phyloP scores from a whole-genome alignment of 805 yeast species.

The Candida insectorum region DNA sequence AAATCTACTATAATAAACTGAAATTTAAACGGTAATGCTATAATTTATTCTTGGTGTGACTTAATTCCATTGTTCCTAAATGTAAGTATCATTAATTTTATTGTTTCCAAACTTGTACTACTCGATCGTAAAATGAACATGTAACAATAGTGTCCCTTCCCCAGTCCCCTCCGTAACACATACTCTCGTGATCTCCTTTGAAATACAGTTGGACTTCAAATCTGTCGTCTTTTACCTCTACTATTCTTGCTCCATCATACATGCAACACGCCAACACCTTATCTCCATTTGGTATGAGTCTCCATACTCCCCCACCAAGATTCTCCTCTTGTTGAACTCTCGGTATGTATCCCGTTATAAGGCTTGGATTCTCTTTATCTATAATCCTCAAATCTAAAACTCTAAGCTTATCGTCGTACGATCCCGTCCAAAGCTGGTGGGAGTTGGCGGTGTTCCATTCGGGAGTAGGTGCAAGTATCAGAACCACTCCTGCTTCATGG shows the following conservation, averaged over 20 bases:
- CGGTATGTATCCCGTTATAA: conserved; percentile 51
- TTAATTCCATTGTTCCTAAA: too few species aligned
- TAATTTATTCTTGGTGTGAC: too few species aligned
- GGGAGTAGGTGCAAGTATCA: conserved; percentile 52
- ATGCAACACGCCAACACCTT: conserved; percentile 80
- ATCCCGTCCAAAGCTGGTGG: conserved; percentile 73
- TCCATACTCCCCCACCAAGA: conserved; percentile 95
- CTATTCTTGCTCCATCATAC: conserved; percentile 88
- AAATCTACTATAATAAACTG: too few species aligned
- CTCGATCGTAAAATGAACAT: conserved; percentile 88
- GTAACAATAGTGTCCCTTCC: conserved; percentile 54
- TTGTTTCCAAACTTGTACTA: conserved; percentile 79
- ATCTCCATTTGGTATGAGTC: conserved; percentile 53
- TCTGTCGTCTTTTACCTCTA: conserved; percentile 26
- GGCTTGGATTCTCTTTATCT: conserved; percentile 34
- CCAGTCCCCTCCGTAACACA: conserved; percentile 98
- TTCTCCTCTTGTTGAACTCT: conserved; percentile 40
- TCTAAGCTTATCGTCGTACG: conserved; percentile 81
- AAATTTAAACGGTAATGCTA: too few species aligned
- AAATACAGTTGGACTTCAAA: conserved; percentile 40
- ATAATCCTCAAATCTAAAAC: conserved; percentile 63
- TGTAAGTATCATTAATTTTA: too few species aligned
- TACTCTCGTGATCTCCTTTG: conserved; percentile 77
- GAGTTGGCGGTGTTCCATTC: conserved; percentile 45
- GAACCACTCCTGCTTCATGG: conserved; percentile 90